Conservation (phyloP, 169 alveolate species). For the Eimeria sp. region DNA sequence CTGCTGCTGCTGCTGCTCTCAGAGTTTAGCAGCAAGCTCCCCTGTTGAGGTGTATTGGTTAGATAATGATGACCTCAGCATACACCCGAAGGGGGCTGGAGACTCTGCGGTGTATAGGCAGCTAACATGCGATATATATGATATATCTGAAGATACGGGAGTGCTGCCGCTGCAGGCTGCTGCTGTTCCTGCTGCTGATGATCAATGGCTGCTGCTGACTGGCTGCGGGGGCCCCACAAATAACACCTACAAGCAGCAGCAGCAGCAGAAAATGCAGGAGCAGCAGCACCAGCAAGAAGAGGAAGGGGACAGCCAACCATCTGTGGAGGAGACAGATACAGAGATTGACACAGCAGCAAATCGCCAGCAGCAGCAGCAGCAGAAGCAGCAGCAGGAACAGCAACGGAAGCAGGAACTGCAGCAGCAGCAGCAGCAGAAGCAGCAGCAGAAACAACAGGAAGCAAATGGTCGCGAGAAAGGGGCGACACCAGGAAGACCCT, state of each 20-base stretch:
- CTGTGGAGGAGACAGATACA: not conserved
- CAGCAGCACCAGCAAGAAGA: not conserved
- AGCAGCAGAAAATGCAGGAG: not conserved
- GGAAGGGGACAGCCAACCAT: not conserved
- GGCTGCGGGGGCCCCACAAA: constrained; percentile 7
- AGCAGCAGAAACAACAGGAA: not conserved
- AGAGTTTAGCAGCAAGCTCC: not conserved
- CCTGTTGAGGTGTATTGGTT: not conserved
- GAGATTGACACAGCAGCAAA: not conserved
- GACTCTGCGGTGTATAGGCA: not conserved
- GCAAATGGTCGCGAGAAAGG: not conserved
- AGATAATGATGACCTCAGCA: not conserved
- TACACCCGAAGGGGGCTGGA: no score
- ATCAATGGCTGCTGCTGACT: constrained; percentile 46
- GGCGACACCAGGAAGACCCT: not conserved
- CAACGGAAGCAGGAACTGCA: not conserved
- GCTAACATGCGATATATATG: constrained; percentile 22
- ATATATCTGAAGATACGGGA: not conserved
- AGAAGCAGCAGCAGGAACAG: not conserved
- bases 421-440: not conserved
- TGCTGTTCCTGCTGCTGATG: constrained; percentile 5
- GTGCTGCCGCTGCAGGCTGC: constrained; percentile 37
- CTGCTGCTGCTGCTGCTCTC: constrained; percentile 34
- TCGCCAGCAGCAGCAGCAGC: not conserved
- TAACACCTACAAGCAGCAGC: not conserved